These are phyloP conservation scores for Cucumis sativus DNA, from an alignment of 306 rosid genomes.

Conservation along the genomic window DNA sequence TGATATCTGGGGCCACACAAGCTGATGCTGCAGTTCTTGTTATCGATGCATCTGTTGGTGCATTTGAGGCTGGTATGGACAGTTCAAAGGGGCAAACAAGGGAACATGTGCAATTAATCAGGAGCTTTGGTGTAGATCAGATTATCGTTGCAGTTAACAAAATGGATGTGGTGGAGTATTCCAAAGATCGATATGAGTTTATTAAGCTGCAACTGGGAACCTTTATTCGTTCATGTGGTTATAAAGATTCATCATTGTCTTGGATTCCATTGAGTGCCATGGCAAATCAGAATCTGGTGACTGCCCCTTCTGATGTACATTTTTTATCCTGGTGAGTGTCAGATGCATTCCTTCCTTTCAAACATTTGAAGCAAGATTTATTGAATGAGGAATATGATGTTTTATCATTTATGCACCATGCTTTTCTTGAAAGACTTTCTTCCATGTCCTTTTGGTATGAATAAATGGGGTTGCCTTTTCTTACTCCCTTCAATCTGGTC, in stretches of 20 bases:
- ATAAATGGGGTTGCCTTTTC: background rate
- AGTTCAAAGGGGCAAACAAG: conserved; percentile 76
- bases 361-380: background rate
- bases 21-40: conserved; percentile 96
- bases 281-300: conserved; percentile 89
- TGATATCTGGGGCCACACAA: conserved; percentile 97
- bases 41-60: conserved; percentile 81
- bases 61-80: conserved; percentile 91
- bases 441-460: background rate
- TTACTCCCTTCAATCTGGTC: background rate
- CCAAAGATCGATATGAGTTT: conserved; percentile 77
- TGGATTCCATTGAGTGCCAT: conserved; percentile 90
- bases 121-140: conserved; percentile 98
- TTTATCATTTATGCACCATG: background rate
- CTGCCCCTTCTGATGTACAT: conserved; percentile 57
- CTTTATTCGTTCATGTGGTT: conserved; percentile 80
- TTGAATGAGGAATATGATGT: background rate
- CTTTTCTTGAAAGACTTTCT: background rate
- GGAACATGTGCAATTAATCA: conserved; percentile 89
- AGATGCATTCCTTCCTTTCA: background rate
- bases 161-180: conserved; percentile 80
- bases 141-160: conserved; percentile 80
- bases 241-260: conserved; percentile 55
- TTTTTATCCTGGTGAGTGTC: conserved; percentile 62
- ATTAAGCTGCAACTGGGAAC: conserved; percentile 55